Percentiles rank a stretch among this genome's conserved stretches.
Evolutionary conservation across 148 eudicot species (phyloP).

Genomic region (Dianthus caryophyllus): DNA sequence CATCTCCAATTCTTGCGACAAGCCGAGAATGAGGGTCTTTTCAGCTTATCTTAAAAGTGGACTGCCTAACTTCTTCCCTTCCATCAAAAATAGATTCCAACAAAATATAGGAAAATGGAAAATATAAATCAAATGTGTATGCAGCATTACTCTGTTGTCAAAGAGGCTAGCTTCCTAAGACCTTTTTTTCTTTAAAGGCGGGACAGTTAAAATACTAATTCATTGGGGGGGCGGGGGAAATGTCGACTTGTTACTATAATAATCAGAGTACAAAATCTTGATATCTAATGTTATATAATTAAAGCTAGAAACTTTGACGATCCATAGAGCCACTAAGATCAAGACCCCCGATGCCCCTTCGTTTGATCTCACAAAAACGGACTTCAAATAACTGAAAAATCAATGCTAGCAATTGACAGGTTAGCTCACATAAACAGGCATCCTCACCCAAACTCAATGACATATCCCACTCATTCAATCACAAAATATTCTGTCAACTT

Average conservation of each 20-base stretch:
- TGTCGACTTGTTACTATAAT: not conserved
- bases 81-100: conserved; percentile 4
- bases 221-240: not conserved
- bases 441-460: not conserved
- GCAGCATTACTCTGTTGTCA: not conserved
- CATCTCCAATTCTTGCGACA: too few species aligned
- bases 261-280: not conserved
- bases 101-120: not conserved
- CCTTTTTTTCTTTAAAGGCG: not conserved
- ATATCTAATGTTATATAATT: not conserved
- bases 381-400: not conserved
- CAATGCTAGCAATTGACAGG: not conserved
- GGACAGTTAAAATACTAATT: not conserved
- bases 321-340: not conserved
- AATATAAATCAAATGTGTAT: not conserved
- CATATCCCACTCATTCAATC: not conserved
- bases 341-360: not conserved
- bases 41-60: not conserved
- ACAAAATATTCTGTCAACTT: too few species aligned
- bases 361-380: not conserved
- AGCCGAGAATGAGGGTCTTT: not conserved
- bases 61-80: not conserved
- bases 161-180: not conserved
- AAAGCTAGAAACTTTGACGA: not conserved
- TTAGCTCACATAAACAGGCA: not conserved